Evolutionary conservation across 2,329 filamentous ascomycete species (phyloP).

Genomic region (Alternaria arbusti): DNA sequence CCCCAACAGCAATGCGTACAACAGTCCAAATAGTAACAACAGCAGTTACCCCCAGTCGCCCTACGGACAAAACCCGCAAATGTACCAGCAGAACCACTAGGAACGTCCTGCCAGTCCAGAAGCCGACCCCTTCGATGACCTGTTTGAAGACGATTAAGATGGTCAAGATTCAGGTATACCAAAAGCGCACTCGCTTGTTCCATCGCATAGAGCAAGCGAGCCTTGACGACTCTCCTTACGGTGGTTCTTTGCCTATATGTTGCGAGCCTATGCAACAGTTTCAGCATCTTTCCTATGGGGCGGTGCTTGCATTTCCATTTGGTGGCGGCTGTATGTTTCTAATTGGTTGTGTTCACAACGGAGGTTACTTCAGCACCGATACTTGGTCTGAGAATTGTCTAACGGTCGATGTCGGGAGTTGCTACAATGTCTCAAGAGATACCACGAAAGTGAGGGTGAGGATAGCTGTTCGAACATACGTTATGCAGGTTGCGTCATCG

Average conservation of each 20-base stretch:
- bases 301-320: constrained; percentile 47
- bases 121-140: neutral
- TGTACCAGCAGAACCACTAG: constrained; percentile 55
- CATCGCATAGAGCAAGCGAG: constrained; percentile 10
- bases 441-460: constrained; percentile 1
- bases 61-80: constrained; percentile 56
- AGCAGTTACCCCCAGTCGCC: constrained; percentile 60
- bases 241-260: constrained; percentile 32
- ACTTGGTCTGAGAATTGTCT: constrained; percentile 5
- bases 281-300: constrained; percentile 38
- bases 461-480: constrained; percentile 7
- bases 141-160: neutral
- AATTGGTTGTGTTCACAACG: constrained; percentile 39
- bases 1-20: constrained; percentile 51
- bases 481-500: constrained; percentile 7
- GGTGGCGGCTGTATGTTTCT: constrained; percentile 49
- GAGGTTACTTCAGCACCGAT: constrained; percentile 18
- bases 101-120: neutral
- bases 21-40: constrained; percentile 51
- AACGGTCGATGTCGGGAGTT: constrained; percentile 3
- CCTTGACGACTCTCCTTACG: constrained; percentile 33
- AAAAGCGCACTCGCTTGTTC: constrained; percentile 19
- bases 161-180: constrained; percentile 4
- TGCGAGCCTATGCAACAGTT: constrained; percentile 32
- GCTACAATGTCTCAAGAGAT: constrained; percentile 6